A percentile compares a stretch with the other conserved stretches of the same genome.
phyloP scores from a whole-genome alignment of 768 basidiomycete species.

The Podaxis carcinomalis region DNA sequence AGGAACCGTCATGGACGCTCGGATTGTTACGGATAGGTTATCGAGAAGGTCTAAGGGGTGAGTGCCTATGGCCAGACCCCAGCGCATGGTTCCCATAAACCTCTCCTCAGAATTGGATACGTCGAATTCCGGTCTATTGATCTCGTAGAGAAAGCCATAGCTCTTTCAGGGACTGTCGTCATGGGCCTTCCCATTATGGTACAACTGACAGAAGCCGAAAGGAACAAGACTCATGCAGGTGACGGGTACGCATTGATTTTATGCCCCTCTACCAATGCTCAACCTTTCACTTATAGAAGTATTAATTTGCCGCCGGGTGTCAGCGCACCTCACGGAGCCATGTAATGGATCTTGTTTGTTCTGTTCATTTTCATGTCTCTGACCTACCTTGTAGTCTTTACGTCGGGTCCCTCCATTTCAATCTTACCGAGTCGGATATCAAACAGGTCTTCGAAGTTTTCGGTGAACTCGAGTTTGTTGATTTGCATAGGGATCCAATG shows the following conservation, averaged over 20 bases:
- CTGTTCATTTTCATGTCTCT: neutral
- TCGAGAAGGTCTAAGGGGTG: constrained; percentile 98
- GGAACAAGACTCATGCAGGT: constrained; percentile 84
- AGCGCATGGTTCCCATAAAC: constrained; percentile 1
- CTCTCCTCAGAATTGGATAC: constrained; percentile 79
- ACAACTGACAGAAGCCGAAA: constrained; percentile 94
- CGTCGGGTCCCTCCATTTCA: constrained; percentile 95
- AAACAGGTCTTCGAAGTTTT: constrained; percentile 99
- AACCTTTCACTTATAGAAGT: constrained; percentile 41
- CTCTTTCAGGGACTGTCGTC: constrained; percentile 89
- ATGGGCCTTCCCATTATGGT: constrained; percentile 98
- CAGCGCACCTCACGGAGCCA: constrained; percentile 73
- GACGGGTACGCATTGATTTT: constrained; percentile 57
- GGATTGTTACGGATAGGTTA: constrained; percentile 93
- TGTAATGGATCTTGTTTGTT: constrained; percentile 57
- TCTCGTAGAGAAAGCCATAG: constrained; percentile 85
- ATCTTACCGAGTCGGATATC: constrained; percentile 94
- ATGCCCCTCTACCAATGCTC: constrained; percentile 8
- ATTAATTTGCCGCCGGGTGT: constrained; percentile 84
- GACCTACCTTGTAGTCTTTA: constrained; percentile 61
- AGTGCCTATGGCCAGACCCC: constrained; percentile 18
- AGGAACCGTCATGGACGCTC: constrained; percentile 89
- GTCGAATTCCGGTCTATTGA: constrained; percentile 94
- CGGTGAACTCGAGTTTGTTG: constrained; percentile 96
- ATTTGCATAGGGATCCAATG: constrained; percentile 92